phyloP scores from a whole-genome alignment of 2,329 filamentous ascomycete genomes.

The Metarhizium anisopliae region DNA sequence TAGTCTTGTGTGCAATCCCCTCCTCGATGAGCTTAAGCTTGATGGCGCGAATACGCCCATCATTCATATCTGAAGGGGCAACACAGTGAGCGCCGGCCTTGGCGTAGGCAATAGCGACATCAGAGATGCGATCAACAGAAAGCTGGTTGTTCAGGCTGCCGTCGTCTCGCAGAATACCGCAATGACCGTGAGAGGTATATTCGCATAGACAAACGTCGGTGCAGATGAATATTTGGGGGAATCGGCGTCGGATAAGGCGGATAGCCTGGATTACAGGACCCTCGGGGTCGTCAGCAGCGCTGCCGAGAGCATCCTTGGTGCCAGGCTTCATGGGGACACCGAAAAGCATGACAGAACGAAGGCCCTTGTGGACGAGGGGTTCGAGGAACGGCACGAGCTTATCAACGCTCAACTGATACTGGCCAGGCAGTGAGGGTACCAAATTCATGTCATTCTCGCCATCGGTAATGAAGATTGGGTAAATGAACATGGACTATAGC shows the following conservation, averaged over 20 bases:
- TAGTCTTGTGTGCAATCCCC: conserved; percentile 80
- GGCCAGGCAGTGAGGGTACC: conserved; percentile 85
- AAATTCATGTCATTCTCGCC: conserved; percentile 83
- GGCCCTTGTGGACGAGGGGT: conserved; percentile 79
- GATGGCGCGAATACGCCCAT: conserved; percentile 92
- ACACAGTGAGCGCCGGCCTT: conserved; percentile 92
- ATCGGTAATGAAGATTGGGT: conserved; percentile 93
- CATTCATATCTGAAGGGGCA: conserved; percentile 97
- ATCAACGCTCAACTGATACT: conserved; percentile 81
- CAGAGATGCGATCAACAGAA: conserved; percentile 88
- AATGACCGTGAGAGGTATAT: conserved; percentile 97
- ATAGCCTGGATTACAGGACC: conserved; percentile 88
- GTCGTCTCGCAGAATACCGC: conserved; percentile 89
- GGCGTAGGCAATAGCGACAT: conserved; percentile 98
- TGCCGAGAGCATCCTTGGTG: conserved; percentile 85
- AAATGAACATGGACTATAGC: conserved; percentile 89
- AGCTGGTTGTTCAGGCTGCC: conserved; percentile 87
- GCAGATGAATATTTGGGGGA: conserved; percentile 85
- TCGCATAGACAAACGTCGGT: conserved; percentile 96
- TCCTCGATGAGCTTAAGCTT: conserved; percentile 96
- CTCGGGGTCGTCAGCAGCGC: conserved; percentile 82
- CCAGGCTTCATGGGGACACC: conserved; percentile 77
- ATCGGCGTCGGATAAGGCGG: conserved; percentile 70
- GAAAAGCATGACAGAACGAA: conserved; percentile 90
- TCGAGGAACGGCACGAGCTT: conserved; percentile 76